Base-by-base conservation (phyloP, 2,329 filamentous ascomycete species). In the Setomelanomma holmii region DNA sequence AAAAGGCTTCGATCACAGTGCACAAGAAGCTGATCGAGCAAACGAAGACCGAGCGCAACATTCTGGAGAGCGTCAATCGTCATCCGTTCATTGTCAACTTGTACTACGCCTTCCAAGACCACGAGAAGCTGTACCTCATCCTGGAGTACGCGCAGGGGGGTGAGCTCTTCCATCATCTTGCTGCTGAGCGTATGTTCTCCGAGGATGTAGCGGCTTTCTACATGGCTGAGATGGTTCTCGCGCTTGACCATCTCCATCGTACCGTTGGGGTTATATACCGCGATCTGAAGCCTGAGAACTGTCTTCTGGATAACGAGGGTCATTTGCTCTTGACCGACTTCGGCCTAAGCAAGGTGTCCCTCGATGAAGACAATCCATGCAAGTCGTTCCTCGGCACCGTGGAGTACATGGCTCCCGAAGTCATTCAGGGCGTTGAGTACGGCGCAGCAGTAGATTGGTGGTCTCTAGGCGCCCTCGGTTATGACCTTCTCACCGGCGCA, bases 331-430 rank as follows among this genome's bases (percentile, higher is more conserved):
- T 99, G 22, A 98, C 96, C 1, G 96, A 99, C 75, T 99, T 99
- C 73, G 95, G 95, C 4, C 84, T 99, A 16, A 96, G 91, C 78
- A 99, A 99, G 77, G 95, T 98, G 24, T 88, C 93, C 1, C 84
- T 95, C 14, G 88, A 92, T 51, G 86, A 85, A 48, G 83, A 84
- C 49, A 82, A 82, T 59, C 82, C 81, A 24, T 97, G 93, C 81
- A 91, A 92, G 76, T 96, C 91, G 36, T 89, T 97, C 61, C 86
- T 97, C 8, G 95, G 95, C 44, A 99, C 95, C 0, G 89, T 97
- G 52, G 95, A 98, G 74, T 99, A 99, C 82, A 99, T 99, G 95
- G 96, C 95, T 0, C 95, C 95, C 1, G 95, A 99, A 77, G 90
- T 99, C 45, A 86, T 99, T 55, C 84, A 88, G 56, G 93, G 92